Evolutionary conservation across 2,329 filamentous ascomycete genomes (phyloP), one percentile per base, ranked within the genome.

Genomic region (Stromatinia cepivora): DNA sequence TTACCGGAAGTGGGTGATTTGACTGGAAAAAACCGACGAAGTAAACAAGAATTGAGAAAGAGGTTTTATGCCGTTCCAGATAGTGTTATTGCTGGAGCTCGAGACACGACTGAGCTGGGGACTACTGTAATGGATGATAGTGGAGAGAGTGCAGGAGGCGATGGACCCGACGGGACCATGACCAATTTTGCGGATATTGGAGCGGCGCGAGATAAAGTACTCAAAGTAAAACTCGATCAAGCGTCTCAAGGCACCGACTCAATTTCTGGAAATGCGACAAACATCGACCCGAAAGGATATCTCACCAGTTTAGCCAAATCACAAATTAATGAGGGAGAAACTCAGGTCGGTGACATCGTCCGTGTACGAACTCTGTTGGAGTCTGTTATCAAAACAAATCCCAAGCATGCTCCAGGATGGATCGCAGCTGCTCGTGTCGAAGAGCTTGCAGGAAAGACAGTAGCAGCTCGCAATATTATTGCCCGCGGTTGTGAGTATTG

Each of bases 141-240:
- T 1, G 80, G 84, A n/a, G 81, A 70, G 22, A 70, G 42, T 39
- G 86, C 89, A 70, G 81, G 80, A 63, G 34, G 56, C 4, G 66
- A 68, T 52, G 66, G 66, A 17, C 79, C 81, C 3, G 93, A 97
- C 76, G 94, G 94, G 2, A 97, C 93, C 1, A 95, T 97, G 87
- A 99, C 94, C 15, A 97, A 99, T 79, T 99, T 99, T 79, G 94
- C 94, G 57, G 92, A 97, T 79, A 98, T 99, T 72, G 95, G 96
- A 80, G 93, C 94, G 57, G 96, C 95, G 28, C 89, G 95, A 82
- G 93, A 97, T 82, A 97, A 97, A 80, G 95, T 97, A 53, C 86
- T 99, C 66, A 91, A 97, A 79, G 94, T 96, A n/a, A 90, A 92
- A 74, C 84, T 99, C 54, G 94, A 98, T 76, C 92, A 97, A 78